Evolutionary conservation across 2,329 filamentous ascomycete species (phyloP).

Genomic region (Fusarium pilosicola): DNA sequence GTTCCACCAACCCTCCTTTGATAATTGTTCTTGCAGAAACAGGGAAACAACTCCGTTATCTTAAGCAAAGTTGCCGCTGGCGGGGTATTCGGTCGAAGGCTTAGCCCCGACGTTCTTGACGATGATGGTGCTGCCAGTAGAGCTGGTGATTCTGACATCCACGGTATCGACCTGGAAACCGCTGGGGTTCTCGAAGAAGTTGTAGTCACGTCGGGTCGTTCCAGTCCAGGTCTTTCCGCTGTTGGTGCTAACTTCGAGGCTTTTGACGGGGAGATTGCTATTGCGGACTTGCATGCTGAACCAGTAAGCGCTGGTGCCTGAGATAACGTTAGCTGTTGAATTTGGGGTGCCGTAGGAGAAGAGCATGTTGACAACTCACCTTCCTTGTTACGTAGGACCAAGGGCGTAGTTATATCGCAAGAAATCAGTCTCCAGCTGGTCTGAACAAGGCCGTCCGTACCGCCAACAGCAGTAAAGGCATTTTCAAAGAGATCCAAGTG

Average conservation of each 20-base stretch:
- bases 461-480: constrained; percentile 52
- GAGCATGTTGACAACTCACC: constrained; percentile 46
- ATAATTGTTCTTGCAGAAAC: too few relatives aligned
- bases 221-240: constrained; percentile 66
- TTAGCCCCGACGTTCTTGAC: constrained; percentile 61
- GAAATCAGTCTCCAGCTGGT: constrained; percentile 50
- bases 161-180: constrained; percentile 66
- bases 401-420: constrained; percentile 55
- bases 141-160: constrained; percentile 65
- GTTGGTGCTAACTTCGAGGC: constrained; percentile 70
- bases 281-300: constrained; percentile 68
- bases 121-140: constrained; percentile 60
- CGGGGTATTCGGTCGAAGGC: constrained; percentile 43
- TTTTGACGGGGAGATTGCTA: constrained; percentile 64
- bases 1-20: not conserved
- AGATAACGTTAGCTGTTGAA: not conserved
- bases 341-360: fast-evolving
- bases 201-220: constrained; percentile 63
- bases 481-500: constrained; percentile 59
- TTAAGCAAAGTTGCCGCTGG: constrained; percentile 46
- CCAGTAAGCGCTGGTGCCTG: constrained; percentile 47
- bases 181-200: constrained; percentile 69
- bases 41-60: not conserved
- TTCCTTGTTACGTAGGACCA: constrained; percentile 56
- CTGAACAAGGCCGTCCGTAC: constrained; percentile 49